Evolutionary conservation across 139 green algal genomes (phyloP).

Genomic region (Axilococcus clingmanii): DNA sequence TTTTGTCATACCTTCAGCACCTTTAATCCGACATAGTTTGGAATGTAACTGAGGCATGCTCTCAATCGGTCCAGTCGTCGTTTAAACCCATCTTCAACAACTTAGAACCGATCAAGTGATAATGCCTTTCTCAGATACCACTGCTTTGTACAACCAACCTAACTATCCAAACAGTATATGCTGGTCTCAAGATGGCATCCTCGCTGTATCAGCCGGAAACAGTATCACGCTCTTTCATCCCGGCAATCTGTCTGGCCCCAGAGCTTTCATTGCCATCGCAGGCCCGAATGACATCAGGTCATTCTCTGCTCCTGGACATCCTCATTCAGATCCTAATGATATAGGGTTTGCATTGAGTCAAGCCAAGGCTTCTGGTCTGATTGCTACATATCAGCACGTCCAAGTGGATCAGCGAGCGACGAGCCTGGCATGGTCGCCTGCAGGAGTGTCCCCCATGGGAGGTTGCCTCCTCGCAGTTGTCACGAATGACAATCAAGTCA

Average conservation of each 20-base stretch:
- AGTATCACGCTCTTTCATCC: constrained; percentile 24
- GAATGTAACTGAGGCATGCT: no score
- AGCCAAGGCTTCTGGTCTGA: not conserved
- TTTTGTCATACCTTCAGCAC: no score
- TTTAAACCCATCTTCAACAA: no score
- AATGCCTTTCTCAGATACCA: not conserved
- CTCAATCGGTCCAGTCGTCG: no score
- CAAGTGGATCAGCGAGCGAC: not conserved
- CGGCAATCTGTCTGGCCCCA: constrained; percentile 22
- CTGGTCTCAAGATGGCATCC: constrained; percentile 42
- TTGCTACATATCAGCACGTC: not conserved
- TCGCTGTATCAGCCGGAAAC: constrained; percentile 29
- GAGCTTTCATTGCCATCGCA: constrained; percentile 13
- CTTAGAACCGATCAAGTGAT: no score
- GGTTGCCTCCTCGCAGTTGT: constrained; percentile 32
- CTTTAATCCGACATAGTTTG: no score
- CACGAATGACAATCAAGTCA: constrained; percentile 24
- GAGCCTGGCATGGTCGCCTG: constrained; percentile 3
- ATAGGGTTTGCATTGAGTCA: not conserved
- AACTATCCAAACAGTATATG: constrained; percentile 13
- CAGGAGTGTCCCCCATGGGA: not conserved
- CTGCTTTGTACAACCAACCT: not conserved
- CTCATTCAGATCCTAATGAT: not conserved
- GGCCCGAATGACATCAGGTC: not conserved
- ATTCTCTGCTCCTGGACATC: not conserved